Conservation (phyloP, 75 land plant species). For the Isoetes taiwanensis region DNA sequence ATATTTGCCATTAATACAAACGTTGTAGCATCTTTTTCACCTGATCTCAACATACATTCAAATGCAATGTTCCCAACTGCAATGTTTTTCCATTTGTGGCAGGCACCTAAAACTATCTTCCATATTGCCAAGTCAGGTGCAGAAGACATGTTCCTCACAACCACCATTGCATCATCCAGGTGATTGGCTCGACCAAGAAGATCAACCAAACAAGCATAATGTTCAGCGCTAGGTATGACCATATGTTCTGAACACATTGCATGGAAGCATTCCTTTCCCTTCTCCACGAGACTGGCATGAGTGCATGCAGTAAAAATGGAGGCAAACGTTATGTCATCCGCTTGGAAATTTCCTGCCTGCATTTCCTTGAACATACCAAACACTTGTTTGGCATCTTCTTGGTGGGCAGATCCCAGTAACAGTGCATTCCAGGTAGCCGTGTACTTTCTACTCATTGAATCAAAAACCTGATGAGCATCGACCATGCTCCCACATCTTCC, state of each 20-base stretch:
- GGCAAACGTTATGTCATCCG: conserved; percentile 10
- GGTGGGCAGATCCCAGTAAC: too few relatives aligned
- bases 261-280: conserved; percentile 10
- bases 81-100: not conserved
- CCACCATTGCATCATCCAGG: conserved; percentile 6
- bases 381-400: not conserved
- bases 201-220: conserved; percentile 14
- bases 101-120: not conserved
- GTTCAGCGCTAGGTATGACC: conserved; percentile 7
- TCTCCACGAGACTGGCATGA: conserved; percentile 10
- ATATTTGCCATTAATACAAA: conserved; percentile 5
- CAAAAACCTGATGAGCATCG: conserved; percentile 5
- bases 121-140: not conserved
- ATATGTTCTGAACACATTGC: conserved; percentile 2
- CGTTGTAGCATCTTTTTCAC: not conserved
- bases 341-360: not conserved
- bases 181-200: conserved; percentile 14
- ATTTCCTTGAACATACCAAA: conserved; percentile 9
- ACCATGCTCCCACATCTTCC: not conserved
- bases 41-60: conserved; percentile 8
- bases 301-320: conserved; percentile 8
- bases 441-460: too few relatives aligned
- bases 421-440: too few relatives aligned
- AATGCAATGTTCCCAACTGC: not conserved
- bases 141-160: conserved; percentile 8